These are phyloP conservation scores for Quercus cerris DNA, from an alignment of 306 rosid species.

Conservation along the genomic window DNA sequence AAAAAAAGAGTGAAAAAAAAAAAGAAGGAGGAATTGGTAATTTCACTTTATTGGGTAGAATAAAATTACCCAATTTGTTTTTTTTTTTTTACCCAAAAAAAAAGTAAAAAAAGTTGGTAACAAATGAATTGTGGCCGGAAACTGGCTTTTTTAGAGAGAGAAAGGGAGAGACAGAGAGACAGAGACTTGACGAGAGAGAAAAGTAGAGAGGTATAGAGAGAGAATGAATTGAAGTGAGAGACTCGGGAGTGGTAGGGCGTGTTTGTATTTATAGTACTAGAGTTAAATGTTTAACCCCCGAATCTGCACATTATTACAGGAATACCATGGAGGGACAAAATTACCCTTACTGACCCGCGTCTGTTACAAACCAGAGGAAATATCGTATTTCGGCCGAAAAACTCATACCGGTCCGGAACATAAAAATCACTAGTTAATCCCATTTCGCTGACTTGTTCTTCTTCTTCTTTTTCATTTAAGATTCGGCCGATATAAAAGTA, in stretches of 20 bases:
- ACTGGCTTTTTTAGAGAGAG: conserved; percentile 2
- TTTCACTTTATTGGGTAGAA: no score
- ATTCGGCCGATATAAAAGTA: no score
- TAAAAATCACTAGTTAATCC: no score
- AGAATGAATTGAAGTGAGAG: background rate
- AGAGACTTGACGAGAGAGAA: background rate
- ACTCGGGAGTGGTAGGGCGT: background rate
- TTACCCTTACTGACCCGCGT: background rate
- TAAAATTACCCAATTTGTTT: no score
- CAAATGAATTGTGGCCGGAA: conserved; percentile 16
- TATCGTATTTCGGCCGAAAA: no score
- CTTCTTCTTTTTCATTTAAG: no score
- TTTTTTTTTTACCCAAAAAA: background rate
- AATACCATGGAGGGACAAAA: conserved; percentile 2
- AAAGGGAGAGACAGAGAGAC: background rate
- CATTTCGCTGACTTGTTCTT: no score
- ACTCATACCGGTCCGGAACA: no score
- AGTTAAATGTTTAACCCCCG: conserved; percentile 7
- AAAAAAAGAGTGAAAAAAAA: background rate
- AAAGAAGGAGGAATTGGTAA: no score
- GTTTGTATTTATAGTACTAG: conserved; percentile 31
- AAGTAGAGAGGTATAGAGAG: background rate
- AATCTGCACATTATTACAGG: conserved; percentile 1
- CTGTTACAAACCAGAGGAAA: no score
- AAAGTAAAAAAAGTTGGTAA: no score